These are phyloP conservation scores for Cytidiella melzeri DNA, from an alignment of 768 basidiomycete genomes.

Conservation along the genomic window DNA sequence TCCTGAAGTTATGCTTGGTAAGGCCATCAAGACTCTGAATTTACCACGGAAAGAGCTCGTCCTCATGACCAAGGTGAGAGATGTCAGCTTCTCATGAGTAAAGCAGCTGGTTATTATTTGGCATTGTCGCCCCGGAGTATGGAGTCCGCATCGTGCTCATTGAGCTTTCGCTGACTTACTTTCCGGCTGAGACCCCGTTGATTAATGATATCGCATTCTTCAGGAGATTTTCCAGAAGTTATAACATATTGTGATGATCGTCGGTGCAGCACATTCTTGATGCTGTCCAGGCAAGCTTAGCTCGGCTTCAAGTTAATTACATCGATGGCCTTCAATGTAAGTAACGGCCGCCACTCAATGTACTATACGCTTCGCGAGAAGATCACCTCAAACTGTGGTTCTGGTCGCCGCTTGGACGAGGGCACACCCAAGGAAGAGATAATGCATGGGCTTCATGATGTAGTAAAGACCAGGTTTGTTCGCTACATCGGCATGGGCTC, in stretches of 20 bases:
- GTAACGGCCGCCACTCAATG: constrained; percentile 16
- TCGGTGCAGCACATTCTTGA: constrained; percentile 57
- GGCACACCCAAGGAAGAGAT: constrained; percentile 39
- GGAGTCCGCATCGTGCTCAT: neutral
- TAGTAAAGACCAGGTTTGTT: constrained; percentile 39
- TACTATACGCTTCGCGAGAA: neutral
- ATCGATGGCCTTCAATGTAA: constrained; percentile 69
- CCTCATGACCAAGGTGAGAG: constrained; percentile 46
- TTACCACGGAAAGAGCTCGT: constrained; percentile 44
- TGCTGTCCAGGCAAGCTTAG: constrained; percentile 53
- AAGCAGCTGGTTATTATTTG: neutral
- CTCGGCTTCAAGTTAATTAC: constrained; percentile 69
- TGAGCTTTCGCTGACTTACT: neutral
- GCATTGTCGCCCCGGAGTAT: neutral
- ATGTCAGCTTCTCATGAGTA: neutral
- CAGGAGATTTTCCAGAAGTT: neutral
- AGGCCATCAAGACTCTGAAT: constrained; percentile 38
- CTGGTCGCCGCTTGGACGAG: constrained; percentile 27
- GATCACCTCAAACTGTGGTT: neutral
- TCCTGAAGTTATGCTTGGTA: constrained; percentile 41
- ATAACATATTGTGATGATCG: neutral
- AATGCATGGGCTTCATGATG: constrained; percentile 44
- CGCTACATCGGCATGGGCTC: constrained; percentile 37
- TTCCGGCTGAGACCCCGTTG: constrained; percentile 17
- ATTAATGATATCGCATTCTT: neutral